phyloP scores from a whole-genome alignment of 257 asterid species.

The Galeopsis tetrahit region DNA sequence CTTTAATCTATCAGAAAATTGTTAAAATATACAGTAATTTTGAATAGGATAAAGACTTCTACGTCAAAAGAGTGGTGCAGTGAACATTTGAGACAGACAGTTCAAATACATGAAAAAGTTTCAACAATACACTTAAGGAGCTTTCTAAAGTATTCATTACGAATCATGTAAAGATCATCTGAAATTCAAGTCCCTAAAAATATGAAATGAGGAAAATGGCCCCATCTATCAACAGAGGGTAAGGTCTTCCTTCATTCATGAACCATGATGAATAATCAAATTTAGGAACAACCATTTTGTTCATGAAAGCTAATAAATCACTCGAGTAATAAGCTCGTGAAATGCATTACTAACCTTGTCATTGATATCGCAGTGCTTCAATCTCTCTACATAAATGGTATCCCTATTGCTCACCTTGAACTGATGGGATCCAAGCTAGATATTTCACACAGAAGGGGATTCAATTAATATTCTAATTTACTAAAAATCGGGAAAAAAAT shows the following conservation, averaged over 20 bases:
- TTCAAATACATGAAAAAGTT: background rate
- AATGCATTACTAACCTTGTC: conserved; percentile 70
- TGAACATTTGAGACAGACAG: background rate
- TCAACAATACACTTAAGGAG: conserved; percentile 11
- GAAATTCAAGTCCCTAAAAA: conserved; percentile 9
- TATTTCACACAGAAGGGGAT: background rate
- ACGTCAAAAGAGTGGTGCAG: background rate
- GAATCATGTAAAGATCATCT: conserved; percentile 14
- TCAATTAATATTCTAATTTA: background rate
- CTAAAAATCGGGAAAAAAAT: background rate
- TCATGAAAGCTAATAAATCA: background rate
- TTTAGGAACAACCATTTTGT: conserved; percentile 7
- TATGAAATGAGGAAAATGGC: background rate
- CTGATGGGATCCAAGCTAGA: conserved; percentile 94
- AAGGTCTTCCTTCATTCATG: background rate
- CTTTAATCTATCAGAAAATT: conserved; percentile 24
- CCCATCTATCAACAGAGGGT: background rate
- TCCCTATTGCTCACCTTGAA: conserved; percentile 95
- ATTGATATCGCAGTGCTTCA: conserved; percentile 85
- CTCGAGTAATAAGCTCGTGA: conserved; percentile 16
- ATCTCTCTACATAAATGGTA: conserved; percentile 68
- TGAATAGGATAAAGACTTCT: background rate
- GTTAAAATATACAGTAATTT: background rate
- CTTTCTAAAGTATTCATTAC: background rate
- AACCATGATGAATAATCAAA: background rate